These are phyloP conservation scores for Seiridium unicorne DNA, from an alignment of 2,329 filamentous ascomycete species.

Conservation along the genomic window DNA sequence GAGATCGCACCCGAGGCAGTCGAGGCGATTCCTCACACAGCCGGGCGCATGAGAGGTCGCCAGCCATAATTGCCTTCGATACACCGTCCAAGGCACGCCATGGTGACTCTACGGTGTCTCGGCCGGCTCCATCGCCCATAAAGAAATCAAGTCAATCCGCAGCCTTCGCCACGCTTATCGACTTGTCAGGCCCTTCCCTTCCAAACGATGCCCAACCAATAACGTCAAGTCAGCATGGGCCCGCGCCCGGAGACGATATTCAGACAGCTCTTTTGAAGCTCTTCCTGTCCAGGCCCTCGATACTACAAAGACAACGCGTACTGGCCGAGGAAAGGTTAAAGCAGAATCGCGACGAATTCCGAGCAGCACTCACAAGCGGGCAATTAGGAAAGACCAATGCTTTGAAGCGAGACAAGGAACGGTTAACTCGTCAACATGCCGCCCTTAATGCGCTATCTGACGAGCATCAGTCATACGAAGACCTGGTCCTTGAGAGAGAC, in stretches of 20 bases:
- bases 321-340: slow-evolving; percentile 40
- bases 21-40: slow-evolving; percentile 13
- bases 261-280: slow-evolving; percentile 32
- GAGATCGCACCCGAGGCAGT: neutral
- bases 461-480: slow-evolving; percentile 40
- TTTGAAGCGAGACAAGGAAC: slow-evolving; percentile 50
- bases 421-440: slow-evolving; percentile 43
- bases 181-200: neutral
- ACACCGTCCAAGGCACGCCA: slow-evolving; percentile 22
- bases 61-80: slow-evolving; percentile 18
- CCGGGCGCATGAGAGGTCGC: slow-evolving; percentile 12
- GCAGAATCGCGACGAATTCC: slow-evolving; percentile 48
- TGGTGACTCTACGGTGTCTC: slow-evolving; percentile 11
- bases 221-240: slow-evolving; percentile 12
- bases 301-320: slow-evolving; percentile 32
- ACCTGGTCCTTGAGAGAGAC: slow-evolving; percentile 42
- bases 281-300: slow-evolving; percentile 31
- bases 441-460: slow-evolving; percentile 38
- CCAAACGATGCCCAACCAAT: slow-evolving; percentile 5
- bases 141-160: slow-evolving; percentile 7
- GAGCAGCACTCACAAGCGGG: slow-evolving; percentile 44
- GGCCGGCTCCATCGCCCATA: slow-evolving; percentile 16
- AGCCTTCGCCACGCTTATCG: neutral
- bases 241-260: slow-evolving; percentile 24
- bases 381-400: slow-evolving; percentile 42